Evolutionary conservation across 495 filamentous ascomycete species (phyloP), one percentile per base, ranked within the genome.

Genomic region (Collariella sp.): DNA sequence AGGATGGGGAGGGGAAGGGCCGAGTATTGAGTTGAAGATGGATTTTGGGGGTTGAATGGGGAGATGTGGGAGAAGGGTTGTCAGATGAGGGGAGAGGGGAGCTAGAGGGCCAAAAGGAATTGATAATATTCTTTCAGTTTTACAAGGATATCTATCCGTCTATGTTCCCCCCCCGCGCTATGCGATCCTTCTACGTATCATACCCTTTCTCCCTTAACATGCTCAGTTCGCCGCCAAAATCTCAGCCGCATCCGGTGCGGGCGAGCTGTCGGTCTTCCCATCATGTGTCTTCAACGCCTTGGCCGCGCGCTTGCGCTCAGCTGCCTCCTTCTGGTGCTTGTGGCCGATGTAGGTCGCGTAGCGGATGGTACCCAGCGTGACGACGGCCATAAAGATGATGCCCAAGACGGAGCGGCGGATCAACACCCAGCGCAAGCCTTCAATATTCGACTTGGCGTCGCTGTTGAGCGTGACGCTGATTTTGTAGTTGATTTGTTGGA

Each of bases 21-120:
- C 93, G 13, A 95, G 72, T 55, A 99, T 99, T 78, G 89, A 89
- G 47, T 65, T 99, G 68, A 88, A 91, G 76, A 90, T 97, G 86
- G 79, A 95, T 64, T 96, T 98, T 79, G 78, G 78, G 3, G 67
- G 67, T 15, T 58, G 47, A 59, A n/a, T 34, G 12, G 26, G 1
- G n/a, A 20, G 16, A 9, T 36, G 24, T 7, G 22, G 29, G 38
- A 23, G 13, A n/a, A 15, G 7, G 26, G 26, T 31, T 31, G 10
- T 44, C 5, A 16, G 38, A 40, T 6, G 23, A 26, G n/a, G 46
- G 31, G 54, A 49, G 26, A 22, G 35, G 39, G 18, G 12, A 41
- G 26, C 13, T 23, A 13, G 23, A 18, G 24, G 36, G 15, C 12
- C 6, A 44, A 39, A 35, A 26, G 24, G 10, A 19, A n/a, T 31